These are phyloP conservation scores for Coniferiporia sulphurascens DNA, from an alignment of 1,284 basidiomycete genomes.

Conservation along the genomic window DNA sequence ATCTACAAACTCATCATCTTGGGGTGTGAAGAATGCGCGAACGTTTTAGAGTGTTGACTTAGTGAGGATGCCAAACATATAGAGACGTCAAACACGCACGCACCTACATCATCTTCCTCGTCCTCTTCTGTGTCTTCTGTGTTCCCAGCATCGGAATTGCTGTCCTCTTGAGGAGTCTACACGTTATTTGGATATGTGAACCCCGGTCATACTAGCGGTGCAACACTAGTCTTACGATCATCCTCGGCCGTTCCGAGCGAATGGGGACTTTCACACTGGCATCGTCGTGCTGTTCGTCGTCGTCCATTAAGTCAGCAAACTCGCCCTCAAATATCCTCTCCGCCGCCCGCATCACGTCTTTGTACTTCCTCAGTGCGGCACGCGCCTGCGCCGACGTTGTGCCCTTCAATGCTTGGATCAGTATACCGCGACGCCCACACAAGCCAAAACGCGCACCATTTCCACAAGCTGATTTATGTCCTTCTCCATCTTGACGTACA, in stretches of 20 bases:
- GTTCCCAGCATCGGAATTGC: conserved; percentile 35
- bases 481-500: conserved; percentile 14
- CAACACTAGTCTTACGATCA: conserved; percentile 22
- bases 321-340: conserved; percentile 79
- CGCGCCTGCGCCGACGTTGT: conserved; percentile 19
- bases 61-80: conserved; percentile 10
- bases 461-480: conserved; percentile 20
- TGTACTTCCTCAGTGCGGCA: conserved; percentile 18
- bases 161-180: conserved; percentile 53
- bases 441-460: conserved; percentile 13
- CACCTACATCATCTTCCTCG: conserved; percentile 45
- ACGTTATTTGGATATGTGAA: neutral
- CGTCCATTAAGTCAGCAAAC: conserved; percentile 64
- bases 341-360: conserved; percentile 58
- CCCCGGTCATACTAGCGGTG: neutral
- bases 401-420: conserved; percentile 8
- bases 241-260: conserved; percentile 23
- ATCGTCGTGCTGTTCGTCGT: conserved; percentile 16
- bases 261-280: conserved; percentile 25
- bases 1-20: conserved; percentile 58
- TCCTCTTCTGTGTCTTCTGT: conserved; percentile 41
- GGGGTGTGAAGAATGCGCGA: neutral
- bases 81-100: conserved; percentile 18
- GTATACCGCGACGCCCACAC: neutral
- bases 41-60: neutral